These are phyloP conservation scores for Stereum hirsutum DNA, from an alignment of 1,284 basidiomycete genomes.

Conservation along the genomic window DNA sequence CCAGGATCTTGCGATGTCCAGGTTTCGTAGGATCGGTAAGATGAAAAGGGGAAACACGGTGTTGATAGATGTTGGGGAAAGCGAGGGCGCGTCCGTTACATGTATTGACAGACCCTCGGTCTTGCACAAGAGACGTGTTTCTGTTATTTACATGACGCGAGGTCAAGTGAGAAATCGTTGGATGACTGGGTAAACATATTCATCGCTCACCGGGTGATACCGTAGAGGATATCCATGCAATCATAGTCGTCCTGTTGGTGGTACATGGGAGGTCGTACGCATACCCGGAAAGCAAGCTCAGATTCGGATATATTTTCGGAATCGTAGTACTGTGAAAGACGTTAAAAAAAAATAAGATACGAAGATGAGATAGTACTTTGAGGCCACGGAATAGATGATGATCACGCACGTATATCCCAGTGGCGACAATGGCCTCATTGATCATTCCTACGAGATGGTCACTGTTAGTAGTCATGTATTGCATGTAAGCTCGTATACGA, in stretches of 20 bases:
- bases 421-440: constrained; percentile 39
- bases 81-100: constrained; percentile 17
- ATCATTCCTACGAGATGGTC: constrained; percentile 16
- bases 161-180: not conserved
- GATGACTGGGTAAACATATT: not conserved
- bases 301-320: constrained; percentile 12
- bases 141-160: not conserved
- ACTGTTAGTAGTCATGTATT: no score
- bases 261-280: constrained; percentile 3
- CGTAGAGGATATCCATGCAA: not conserved
- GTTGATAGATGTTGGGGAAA: constrained; percentile 25
- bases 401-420: constrained; percentile 25
- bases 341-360: not conserved
- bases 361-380: not conserved
- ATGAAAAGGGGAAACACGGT: constrained; percentile 22
- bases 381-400: not conserved
- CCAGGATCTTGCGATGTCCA: constrained; percentile 23
- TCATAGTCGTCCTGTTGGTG: not conserved
- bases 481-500: no score
- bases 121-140: constrained; percentile 7
- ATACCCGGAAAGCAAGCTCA: constrained; percentile 4
- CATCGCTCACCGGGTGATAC: not conserved
- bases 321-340: constrained; percentile 8
- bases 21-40: constrained; percentile 19
- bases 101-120: constrained; percentile 15